Evolutionary conservation across 73 alveolate genomes (phyloP), one percentile per base, ranked within the genome.

Genomic region (Uronychia setigera): DNA sequence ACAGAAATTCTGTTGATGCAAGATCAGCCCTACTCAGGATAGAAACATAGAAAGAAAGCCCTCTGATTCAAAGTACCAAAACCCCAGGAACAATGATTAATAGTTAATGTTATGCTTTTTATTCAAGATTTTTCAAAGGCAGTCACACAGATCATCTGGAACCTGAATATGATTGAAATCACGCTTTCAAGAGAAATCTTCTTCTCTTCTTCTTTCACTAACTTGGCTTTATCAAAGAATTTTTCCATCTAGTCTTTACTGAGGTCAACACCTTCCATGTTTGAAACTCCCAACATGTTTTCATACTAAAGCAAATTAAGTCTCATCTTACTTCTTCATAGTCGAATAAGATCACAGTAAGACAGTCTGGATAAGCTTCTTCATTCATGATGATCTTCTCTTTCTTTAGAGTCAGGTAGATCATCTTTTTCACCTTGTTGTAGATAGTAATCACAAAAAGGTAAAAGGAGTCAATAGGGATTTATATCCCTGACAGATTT

Each of bases 171-270:
- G 26, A 82, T 60, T 1, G 81, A n/a, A 29, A 82, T 82, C n/a
- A 67, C 76, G 34, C 58, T 60, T 32, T 82, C 89, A 0, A 82
- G 58, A 58, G 75, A 13, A 25, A 82, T 82, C 76, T 57, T 82
- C 76, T 82, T 82, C 32, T 82, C 89, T 1, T 67, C 82, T 31
- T 60, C 79, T 30, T 67, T 59, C 75, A 29, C 19, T 11, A 82
- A 1, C 59, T 31, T 82, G 29, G 31, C 59, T 59, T 78, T 59
- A 13, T 82, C 83, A 60, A 60, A 67, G 11, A 59, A 31, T 11
- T 31, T 0, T 26, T 79, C 82, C 29, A 82, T 19, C 5, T 58
- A 81, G 58, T 81, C 80, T 19, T 46, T 46, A 19, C 67, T 19
- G n/a, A 46, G n/a, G n/a, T 46, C 67, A 5, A 46, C 67, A 46